These are phyloP conservation scores for Arachnomyces sp. DNA, from an alignment of 2,329 filamentous ascomycete species.

Conservation along the genomic window DNA sequence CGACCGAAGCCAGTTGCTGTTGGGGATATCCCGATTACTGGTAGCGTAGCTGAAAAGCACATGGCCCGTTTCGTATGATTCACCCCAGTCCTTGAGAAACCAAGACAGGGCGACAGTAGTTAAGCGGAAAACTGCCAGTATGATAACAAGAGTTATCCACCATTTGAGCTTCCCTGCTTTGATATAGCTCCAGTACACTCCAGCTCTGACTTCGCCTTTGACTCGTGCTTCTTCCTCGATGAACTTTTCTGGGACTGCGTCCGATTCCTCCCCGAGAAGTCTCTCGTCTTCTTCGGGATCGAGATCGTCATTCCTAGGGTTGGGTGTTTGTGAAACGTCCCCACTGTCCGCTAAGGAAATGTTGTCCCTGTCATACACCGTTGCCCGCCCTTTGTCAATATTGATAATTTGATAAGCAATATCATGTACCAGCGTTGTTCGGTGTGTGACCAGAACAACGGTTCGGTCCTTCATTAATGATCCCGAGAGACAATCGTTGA, in stretches of 20 bases:
- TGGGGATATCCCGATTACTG: slow-evolving; percentile 8
- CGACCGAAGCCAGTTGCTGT: slow-evolving; percentile 5
- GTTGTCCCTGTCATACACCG: slow-evolving; percentile 40
- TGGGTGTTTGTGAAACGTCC: slow-evolving; percentile 11
- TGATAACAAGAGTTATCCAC: slow-evolving; percentile 59
- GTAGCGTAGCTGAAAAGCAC: slow-evolving; percentile 14
- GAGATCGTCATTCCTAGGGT: slow-evolving; percentile 9
- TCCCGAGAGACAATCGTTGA: slow-evolving; percentile 49
- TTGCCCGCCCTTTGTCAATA: slow-evolving; percentile 53
- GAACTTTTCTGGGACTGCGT: slow-evolving; percentile 62
- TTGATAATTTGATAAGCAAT: slow-evolving; percentile 67
- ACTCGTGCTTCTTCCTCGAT: slow-evolving; percentile 68
- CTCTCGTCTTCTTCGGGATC: slow-evolving; percentile 19
- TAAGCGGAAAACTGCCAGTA: slow-evolving; percentile 56
- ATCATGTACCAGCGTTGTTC: slow-evolving; percentile 61
- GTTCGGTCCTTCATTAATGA: slow-evolving; percentile 46
- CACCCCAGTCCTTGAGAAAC: slow-evolving; percentile 82
- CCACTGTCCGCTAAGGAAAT: slow-evolving; percentile 37
- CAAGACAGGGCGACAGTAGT: slow-evolving; percentile 61
- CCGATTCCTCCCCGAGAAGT: slow-evolving; percentile 36
- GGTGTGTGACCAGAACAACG: slow-evolving; percentile 55
- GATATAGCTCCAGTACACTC: slow-evolving; percentile 79
- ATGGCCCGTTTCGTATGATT: slow-evolving; percentile 50
- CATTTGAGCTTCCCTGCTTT: slow-evolving; percentile 66
- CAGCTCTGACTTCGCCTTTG: slow-evolving; percentile 64